These are phyloP conservation scores for Kodamaea laetipori DNA, from an alignment of 805 yeast genomes.

Conservation along the genomic window DNA sequence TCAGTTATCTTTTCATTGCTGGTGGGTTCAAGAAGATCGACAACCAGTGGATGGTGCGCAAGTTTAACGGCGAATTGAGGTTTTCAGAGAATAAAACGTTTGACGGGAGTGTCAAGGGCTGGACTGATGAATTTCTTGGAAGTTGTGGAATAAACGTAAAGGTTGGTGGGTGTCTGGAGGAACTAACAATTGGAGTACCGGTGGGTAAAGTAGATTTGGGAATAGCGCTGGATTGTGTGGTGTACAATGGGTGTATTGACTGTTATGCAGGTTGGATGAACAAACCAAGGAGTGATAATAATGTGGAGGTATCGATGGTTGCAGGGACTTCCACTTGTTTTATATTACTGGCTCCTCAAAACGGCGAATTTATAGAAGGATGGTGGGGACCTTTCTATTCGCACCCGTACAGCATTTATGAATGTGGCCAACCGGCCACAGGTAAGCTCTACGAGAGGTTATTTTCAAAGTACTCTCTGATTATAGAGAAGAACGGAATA, in stretches of 20 bases:
- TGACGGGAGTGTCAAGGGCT: constrained; percentile 63
- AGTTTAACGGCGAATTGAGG: background rate
- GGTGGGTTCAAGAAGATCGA: constrained; percentile 21
- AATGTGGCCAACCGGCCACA: constrained; percentile 60
- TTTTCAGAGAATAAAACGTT: constrained; percentile 32
- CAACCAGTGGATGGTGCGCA: constrained; percentile 3
- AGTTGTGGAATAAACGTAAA: constrained; percentile 22
- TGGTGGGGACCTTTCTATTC: constrained; percentile 63
- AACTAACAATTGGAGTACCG: constrained; percentile 19
- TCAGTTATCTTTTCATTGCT: constrained; percentile 29
- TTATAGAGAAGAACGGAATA: constrained; percentile 5
- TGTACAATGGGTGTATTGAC: constrained; percentile 54
- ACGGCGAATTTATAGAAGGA: constrained; percentile 35
- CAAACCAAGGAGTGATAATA: background rate
- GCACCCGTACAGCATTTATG: constrained; percentile 38
- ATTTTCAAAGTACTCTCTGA: constrained; percentile 32
- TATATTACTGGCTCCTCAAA: constrained; percentile 23
- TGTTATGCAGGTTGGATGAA: constrained; percentile 57
- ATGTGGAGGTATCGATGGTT: constrained; percentile 43
- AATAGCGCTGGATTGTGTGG: constrained; percentile 27
- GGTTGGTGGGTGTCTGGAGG: constrained; percentile 18
- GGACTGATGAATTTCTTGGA: constrained; percentile 38
- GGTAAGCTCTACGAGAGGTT: constrained; percentile 55
- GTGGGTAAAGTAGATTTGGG: constrained; percentile 14
- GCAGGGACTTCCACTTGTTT: constrained; percentile 69